A percentile compares a stretch with the other conserved stretches of the same genome.
These are phyloP conservation scores for Cystofilobasidium capitatum DNA, from an alignment of 768 basidiomycete genomes.

Conservation along the genomic window DNA sequence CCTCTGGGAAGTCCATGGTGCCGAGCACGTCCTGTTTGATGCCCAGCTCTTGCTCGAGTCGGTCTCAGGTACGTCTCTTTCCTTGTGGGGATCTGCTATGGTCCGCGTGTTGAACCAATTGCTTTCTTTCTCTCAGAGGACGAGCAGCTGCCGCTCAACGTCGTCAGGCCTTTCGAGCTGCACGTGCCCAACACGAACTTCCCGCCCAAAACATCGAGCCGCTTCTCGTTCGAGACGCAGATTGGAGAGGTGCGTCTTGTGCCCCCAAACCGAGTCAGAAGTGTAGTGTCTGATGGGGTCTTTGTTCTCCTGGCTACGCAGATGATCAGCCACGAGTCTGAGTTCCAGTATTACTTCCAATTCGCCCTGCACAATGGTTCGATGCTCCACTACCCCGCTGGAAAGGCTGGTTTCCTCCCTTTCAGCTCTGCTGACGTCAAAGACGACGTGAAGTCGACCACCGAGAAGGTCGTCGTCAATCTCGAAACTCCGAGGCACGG, in stretches of 20 bases:
- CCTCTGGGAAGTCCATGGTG: conserved; percentile 2
- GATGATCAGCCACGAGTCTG: not conserved
- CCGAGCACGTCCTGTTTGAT: not conserved
- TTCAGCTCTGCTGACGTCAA: not conserved
- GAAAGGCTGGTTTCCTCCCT: not conserved
- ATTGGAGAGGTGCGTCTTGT: no score
- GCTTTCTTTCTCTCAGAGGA: not conserved
- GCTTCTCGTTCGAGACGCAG: no score
- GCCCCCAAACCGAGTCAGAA: no score
- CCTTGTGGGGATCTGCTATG: no score
- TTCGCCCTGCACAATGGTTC: not conserved
- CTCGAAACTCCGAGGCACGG: not conserved
- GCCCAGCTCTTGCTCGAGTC: not conserved
- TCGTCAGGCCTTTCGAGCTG: no score
- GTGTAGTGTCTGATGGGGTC: no score
- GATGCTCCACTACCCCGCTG: not conserved
- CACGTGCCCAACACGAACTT: no score
- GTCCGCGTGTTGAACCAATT: no score
- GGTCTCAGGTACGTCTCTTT: not conserved
- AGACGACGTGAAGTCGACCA: not conserved
- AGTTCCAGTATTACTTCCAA: not conserved
- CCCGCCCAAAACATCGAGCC: no score
- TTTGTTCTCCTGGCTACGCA: no score
- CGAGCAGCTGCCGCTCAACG: not conserved
- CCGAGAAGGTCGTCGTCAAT: not conserved